Evolutionary conservation across 1,139 yeast genomes (phyloP).

Genomic region (Candida pseudocylindracea): DNA sequence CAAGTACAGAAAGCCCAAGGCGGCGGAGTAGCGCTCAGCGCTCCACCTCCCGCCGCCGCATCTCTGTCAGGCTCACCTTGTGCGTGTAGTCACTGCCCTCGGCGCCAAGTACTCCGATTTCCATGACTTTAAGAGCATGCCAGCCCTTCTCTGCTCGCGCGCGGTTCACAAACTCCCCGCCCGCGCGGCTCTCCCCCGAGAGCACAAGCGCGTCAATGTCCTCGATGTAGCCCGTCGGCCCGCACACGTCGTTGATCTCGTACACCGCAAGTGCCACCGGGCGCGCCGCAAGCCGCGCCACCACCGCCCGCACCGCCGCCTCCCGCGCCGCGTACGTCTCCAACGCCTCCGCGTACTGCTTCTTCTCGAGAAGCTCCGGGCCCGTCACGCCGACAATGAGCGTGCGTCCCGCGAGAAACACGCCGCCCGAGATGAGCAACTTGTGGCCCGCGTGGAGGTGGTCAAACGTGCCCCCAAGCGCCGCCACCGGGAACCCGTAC

Average conservation of each 20-base stretch:
- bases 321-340: constrained; percentile 35
- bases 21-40: background rate
- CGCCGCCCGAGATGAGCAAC: constrained; percentile 53
- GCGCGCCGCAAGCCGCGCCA: constrained; percentile 17
- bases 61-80: constrained; percentile 66
- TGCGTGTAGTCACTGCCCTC: constrained; percentile 23
- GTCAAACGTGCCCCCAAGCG: constrained; percentile 94
- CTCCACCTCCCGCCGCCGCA: constrained; percentile 9
- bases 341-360: constrained; percentile 45
- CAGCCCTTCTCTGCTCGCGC: constrained; percentile 35
- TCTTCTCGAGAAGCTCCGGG: constrained; percentile 46
- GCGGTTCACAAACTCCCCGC: constrained; percentile 54
- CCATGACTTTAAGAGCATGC: constrained; percentile 26
- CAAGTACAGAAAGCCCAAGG: background rate
- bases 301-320: constrained; percentile 2
- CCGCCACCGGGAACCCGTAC: constrained; percentile 6
- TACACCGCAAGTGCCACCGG: constrained; percentile 13
- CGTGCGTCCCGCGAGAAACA: constrained; percentile 27
- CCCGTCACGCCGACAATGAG: constrained; percentile 78
- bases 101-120: constrained; percentile 47
- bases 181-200: constrained; percentile 57
- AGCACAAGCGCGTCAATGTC: constrained; percentile 65
- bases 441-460: constrained; percentile 94
- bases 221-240: constrained; percentile 71
- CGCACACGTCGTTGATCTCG: constrained; percentile 70